Evolutionary conservation across 2,329 filamentous ascomycete genomes (phyloP).

Genomic region (Hymenoscyphus linearis): DNA sequence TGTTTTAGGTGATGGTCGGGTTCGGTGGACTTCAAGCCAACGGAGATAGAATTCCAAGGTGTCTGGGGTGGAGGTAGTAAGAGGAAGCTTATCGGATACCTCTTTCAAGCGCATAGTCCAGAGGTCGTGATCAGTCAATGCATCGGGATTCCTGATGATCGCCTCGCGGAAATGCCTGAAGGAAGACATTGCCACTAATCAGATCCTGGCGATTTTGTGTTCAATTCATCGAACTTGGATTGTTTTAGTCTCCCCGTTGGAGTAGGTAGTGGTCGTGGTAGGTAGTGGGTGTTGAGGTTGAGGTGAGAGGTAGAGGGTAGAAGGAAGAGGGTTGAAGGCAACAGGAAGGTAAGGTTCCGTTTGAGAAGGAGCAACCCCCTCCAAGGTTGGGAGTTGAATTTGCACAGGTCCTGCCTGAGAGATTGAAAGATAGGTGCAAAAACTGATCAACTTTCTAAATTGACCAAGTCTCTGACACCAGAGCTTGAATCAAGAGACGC

Average conservation of each 20-base stretch:
- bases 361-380: neutral
- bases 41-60: constrained; percentile 22
- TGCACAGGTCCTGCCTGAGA: too few relatives aligned
- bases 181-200: neutral
- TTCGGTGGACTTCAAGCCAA: constrained; percentile 27
- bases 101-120: constrained; percentile 15
- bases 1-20: constrained; percentile 9
- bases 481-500: neutral
- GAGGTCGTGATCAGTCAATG: constrained; percentile 18
- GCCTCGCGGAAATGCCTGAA: neutral
- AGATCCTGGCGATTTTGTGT: neutral
- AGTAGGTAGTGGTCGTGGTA: neutral
- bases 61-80: constrained; percentile 8
- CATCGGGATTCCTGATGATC: constrained; percentile 10
- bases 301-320: too few relatives aligned
- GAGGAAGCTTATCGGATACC: constrained; percentile 17
- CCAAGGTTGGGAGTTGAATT: too few relatives aligned
- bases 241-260: neutral
- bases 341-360: neutral
- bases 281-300: neutral
- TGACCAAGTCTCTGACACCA: neutral
- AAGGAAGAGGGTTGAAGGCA: too few relatives aligned
- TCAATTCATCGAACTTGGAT: neutral
- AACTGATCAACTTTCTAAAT: neutral
- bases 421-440: neutral